Evolutionary conservation across 495 filamentous ascomycete genomes (phyloP).

Genomic region (Annulohypoxylon nitens): DNA sequence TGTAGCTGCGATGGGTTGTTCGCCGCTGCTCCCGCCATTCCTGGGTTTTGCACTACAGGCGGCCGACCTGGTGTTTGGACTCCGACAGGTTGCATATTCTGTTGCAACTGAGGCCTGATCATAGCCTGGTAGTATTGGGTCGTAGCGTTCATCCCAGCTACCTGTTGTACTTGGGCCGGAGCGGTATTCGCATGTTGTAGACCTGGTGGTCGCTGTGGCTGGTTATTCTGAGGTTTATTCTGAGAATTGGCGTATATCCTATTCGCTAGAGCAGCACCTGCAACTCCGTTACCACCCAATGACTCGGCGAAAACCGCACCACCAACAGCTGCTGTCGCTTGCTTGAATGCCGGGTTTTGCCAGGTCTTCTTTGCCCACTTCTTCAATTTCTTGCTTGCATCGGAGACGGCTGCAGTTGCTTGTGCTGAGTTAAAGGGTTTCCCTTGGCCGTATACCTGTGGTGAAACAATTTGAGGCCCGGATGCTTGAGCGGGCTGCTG

Average conservation of each 20-base stretch:
- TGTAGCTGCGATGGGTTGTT: conserved; percentile 25
- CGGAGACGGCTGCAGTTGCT: conserved; percentile 40
- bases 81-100: conserved; percentile 33
- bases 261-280: conserved; percentile 44
- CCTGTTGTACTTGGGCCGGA: conserved; percentile 40
- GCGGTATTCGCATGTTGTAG: conserved; percentile 42
- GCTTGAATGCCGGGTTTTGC: conserved; percentile 49
- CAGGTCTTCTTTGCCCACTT: conserved; percentile 49
- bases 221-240: conserved; percentile 17
- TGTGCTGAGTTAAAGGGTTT: conserved; percentile 44
- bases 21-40: conserved; percentile 15
- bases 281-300: conserved; percentile 35
- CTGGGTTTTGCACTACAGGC: conserved; percentile 43
- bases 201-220: conserved; percentile 42
- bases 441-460: conserved; percentile 17
- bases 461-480: conserved; percentile 9
- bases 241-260: conserved; percentile 35
- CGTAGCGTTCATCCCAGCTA: conserved; percentile 11
- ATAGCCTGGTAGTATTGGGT: conserved; percentile 22
- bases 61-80: conserved; percentile 41
- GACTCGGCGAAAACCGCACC: conserved; percentile 47
- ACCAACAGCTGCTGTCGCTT: conserved; percentile 36
- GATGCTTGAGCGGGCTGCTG: conserved; percentile 12
- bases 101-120: conserved; percentile 30
- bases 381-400: conserved; percentile 50